These are phyloP conservation scores for Borealophlyctis nickersoniae DNA, from an alignment of 192 early-diverging fungal genomes.

Conservation along the genomic window DNA sequence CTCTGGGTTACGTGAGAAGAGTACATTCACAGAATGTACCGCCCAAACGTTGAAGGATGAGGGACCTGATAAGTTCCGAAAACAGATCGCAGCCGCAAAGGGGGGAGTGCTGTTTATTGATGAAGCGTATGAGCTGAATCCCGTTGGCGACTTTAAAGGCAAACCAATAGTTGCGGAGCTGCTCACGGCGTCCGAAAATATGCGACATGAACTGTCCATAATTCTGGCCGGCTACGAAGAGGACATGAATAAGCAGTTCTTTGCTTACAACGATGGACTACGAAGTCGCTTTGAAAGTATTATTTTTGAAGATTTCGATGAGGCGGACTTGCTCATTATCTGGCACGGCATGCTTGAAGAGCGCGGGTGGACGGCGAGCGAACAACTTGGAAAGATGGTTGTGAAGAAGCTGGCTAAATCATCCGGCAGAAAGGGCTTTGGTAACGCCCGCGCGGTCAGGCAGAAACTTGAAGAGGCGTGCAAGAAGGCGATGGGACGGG, in stretches of 20 bases:
- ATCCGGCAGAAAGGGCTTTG: conserved; percentile 34
- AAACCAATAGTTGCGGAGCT: conserved; percentile 34
- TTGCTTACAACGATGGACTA: conserved; percentile 26
- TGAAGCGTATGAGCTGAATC: conserved; percentile 43
- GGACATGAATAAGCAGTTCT: conserved; percentile 34
- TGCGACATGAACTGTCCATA: conserved; percentile 29
- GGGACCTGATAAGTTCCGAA: conserved; percentile 33
- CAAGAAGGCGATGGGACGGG: conserved; percentile 31
- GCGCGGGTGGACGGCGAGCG: conserved; percentile 27
- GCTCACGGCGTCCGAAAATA: conserved; percentile 37
- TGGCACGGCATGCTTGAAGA: conserved; percentile 31
- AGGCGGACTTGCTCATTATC: conserved; percentile 24
- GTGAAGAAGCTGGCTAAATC: conserved; percentile 20
- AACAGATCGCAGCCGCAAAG: conserved; percentile 31
- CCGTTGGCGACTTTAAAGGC: conserved; percentile 26
- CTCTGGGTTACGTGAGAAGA: conserved; percentile 21
- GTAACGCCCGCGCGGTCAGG: conserved; percentile 38
- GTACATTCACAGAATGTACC: conserved; percentile 18
- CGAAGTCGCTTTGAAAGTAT: conserved; percentile 29
- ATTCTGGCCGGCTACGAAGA: conserved; percentile 32
- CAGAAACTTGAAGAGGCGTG: conserved; percentile 26
- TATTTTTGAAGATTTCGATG: conserved; percentile 30
- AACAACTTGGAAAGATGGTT: conserved; percentile 22
- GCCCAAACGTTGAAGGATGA: conserved; percentile 33
- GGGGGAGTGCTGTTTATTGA: conserved; percentile 42